Evolutionary conservation across 768 basidiomycete species (phyloP).

Genomic region (Podaxis rugospora): DNA sequence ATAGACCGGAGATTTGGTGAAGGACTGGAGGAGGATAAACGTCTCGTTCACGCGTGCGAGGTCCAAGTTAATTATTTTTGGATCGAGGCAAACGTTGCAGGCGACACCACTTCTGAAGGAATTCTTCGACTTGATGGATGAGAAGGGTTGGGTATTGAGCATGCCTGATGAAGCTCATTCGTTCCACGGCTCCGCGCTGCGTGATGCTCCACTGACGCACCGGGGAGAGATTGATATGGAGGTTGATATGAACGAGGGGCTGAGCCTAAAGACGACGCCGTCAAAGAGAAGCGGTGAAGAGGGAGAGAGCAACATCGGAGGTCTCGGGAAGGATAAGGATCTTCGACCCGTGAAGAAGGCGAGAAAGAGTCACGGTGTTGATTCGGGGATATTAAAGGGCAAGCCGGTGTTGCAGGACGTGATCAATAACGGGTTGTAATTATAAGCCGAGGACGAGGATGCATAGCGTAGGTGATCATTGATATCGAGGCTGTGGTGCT

Average conservation of each 20-base stretch:
- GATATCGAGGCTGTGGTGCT: not conserved
- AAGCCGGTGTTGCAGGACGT: constrained; percentile 61
- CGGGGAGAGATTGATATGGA: constrained; percentile 14
- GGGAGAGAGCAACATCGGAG: constrained; percentile 12
- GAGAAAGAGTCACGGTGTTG: constrained; percentile 23
- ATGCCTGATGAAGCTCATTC: constrained; percentile 53
- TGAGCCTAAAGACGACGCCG: constrained; percentile 11
- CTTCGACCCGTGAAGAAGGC: constrained; percentile 25
- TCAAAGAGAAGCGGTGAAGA: constrained; percentile 13
- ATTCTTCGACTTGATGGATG: constrained; percentile 78
- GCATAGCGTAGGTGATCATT: not conserved
- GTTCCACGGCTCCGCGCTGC: constrained; percentile 34
- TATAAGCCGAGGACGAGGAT: not conserved
- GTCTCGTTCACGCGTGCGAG: constrained; percentile 94
- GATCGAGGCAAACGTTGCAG: constrained; percentile 76
- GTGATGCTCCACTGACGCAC: constrained; percentile 20
- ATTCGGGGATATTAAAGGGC: constrained; percentile 45
- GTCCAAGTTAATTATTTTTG: constrained; percentile 87
- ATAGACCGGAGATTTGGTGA: constrained; percentile 88
- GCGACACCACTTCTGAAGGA: constrained; percentile 56
- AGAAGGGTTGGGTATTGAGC: constrained; percentile 62
- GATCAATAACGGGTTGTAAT: constrained; percentile 33
- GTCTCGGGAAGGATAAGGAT: constrained; percentile 2
- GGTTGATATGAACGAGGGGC: constrained; percentile 7
- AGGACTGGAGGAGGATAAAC: constrained; percentile 96